Evolutionary conservation across 805 yeast species (phyloP), one percentile per base, ranked within the genome.

Genomic region (Candida incommunis): DNA sequence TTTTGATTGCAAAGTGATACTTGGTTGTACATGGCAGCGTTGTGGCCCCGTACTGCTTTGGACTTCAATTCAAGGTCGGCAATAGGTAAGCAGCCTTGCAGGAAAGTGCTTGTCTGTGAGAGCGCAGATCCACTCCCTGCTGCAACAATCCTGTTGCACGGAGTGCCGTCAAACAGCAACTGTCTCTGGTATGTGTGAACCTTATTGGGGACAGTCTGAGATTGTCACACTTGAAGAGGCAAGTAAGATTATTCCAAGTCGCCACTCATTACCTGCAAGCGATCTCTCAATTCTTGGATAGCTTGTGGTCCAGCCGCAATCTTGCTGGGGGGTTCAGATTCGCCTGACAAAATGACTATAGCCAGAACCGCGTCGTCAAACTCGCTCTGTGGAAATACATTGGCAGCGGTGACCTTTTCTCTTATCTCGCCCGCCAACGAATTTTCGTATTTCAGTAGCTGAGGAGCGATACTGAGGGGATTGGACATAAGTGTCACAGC

Each of bases 291-390:
- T 43, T 50, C 54, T 25, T 49, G 49, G 16, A 54, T 53, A 1
- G 57, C 57, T 20, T 50, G 52, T 4, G 48, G 48, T n/a, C 57
- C 57, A 13, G 53, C 50, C 16, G 52, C 54, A 26, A 54, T 42
- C 24, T 52, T 46, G 45, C 48, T 53, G 7, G 57, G 57, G 7
- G 57, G 52, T 2, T 31, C 37, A 7, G 37, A 31, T 18, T 31
- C 37, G 20, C 37, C 37, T 5, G 37, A 31, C 20, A 31, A 5
- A 5, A 16, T n/a, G 18, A 5, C n/a, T 16, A 31, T 18, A 31
- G 37, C 37, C 37, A 31, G 37, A 11, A 31, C 37, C 9, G 37
- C 37, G 20, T 31, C 37, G 37, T 31, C 18, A n/a, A 31, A 31
- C 37, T 31, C 37, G 18, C 18, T 7, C 37, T 31, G 11, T 5